Evolutionary conservation across 805 yeast genomes (phyloP).

Genomic region (Suhomyces pyralidae): DNA sequence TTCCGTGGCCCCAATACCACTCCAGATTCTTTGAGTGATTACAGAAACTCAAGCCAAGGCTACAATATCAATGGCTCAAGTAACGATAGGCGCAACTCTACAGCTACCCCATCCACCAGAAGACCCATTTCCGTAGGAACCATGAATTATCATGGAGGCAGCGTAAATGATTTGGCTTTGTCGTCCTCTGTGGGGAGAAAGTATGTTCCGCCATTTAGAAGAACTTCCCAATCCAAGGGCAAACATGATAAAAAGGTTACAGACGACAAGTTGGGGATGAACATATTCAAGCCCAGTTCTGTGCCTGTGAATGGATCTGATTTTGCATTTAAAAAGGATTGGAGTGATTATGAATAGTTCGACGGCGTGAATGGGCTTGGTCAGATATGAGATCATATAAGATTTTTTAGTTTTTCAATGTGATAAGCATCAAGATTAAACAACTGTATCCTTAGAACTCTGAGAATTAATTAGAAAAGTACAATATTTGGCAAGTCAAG

Average conservation of each 20-base stretch:
- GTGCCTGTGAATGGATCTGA: constrained; percentile 22
- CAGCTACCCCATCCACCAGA: background rate
- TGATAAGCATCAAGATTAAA: background rate
- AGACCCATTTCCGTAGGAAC: constrained; percentile 5
- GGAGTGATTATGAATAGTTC: constrained; percentile 29
- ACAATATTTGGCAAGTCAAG: too few relatives aligned
- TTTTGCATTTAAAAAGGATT: constrained; percentile 19
- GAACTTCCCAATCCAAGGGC: constrained; percentile 41
- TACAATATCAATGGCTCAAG: background rate
- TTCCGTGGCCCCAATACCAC: constrained; percentile 7
- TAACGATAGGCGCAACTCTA: constrained; percentile 6
- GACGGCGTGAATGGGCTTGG: too few relatives aligned
- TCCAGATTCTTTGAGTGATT: background rate
- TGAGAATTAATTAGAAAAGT: too few relatives aligned
- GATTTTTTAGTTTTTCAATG: background rate
- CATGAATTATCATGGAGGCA: background rate
- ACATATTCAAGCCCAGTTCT: constrained; percentile 17
- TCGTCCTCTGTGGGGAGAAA: constrained; percentile 42
- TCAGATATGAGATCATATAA: too few relatives aligned
- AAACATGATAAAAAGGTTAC: constrained; percentile 4
- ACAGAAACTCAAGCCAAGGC: background rate
- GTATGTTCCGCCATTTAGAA: constrained; percentile 70
- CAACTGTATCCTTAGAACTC: too few relatives aligned
- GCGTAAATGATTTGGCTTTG: constrained; percentile 5
- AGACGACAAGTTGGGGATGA: constrained; percentile 5